Conservation (phyloP, 257 asterid species). For the Nicotiana paniculata region DNA sequence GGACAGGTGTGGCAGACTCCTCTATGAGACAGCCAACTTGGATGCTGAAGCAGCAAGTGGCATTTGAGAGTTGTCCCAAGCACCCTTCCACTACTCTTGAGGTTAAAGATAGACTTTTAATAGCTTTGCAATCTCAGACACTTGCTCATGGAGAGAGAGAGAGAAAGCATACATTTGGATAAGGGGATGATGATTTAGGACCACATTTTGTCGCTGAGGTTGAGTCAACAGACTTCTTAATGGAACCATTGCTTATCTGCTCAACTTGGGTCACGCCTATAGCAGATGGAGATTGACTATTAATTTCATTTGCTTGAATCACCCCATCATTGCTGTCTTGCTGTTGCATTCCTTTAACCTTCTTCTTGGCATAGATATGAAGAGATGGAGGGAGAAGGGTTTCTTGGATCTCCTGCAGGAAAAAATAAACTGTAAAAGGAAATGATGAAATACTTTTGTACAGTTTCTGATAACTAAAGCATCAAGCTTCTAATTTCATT, state of each 20-base stretch:
- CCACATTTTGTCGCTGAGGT: slow-evolving; percentile 22
- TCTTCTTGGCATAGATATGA: slow-evolving; percentile 57
- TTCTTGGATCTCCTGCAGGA: slow-evolving; percentile 84
- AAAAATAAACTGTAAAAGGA: background rate
- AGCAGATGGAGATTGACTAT: slow-evolving; percentile 15
- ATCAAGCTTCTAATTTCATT: background rate
- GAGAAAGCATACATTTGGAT: slow-evolving; percentile 56
- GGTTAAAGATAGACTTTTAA: background rate
- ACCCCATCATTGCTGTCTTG: slow-evolving; percentile 30
- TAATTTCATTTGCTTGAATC: slow-evolving; percentile 12
- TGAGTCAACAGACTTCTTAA: slow-evolving; percentile 20
- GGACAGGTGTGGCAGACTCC: background rate
- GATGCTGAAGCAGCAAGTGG: background rate
- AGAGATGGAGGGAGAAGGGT: slow-evolving; percentile 75
- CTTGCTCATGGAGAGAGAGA: background rate
- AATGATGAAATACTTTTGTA: background rate
- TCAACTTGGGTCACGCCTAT: slow-evolving; percentile 14
- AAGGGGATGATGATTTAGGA: slow-evolving; percentile 60
- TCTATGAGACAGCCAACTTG: background rate
- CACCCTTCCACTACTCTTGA: background rate
- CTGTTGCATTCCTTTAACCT: slow-evolving; percentile 24
- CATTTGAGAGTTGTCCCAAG: background rate
- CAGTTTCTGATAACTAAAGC: background rate
- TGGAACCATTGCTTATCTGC: slow-evolving; percentile 26
- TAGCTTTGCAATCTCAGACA: background rate